These are phyloP conservation scores for Apophysomyces elegans DNA, from an alignment of 371 early-diverging fungal genomes.

Conservation along the genomic window DNA sequence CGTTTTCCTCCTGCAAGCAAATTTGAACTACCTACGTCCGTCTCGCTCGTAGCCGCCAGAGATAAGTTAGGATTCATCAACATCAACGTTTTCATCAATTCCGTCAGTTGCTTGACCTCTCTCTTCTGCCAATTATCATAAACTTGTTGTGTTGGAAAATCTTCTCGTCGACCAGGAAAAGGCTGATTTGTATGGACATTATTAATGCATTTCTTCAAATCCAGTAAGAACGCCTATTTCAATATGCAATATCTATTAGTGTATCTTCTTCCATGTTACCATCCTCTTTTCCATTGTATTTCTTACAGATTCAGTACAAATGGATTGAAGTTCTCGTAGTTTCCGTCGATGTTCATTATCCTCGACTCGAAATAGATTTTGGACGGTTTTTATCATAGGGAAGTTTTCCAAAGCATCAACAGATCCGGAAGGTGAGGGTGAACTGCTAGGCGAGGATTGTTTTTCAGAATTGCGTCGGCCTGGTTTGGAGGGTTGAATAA, in stretches of 20 bases:
- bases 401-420: constrained; percentile 44
- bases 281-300: not conserved
- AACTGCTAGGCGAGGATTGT: constrained; percentile 20
- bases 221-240: constrained; percentile 42
- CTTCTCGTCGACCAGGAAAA: constrained; percentile 53
- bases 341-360: constrained; percentile 43
- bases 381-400: constrained; percentile 49
- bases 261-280: not conserved
- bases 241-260: no score
- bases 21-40: constrained; percentile 44
- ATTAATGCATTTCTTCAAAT: constrained; percentile 53
- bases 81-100: constrained; percentile 52
- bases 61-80: constrained; percentile 46
- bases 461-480: constrained; percentile 20
- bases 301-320: constrained; percentile 55
- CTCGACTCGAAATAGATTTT: constrained; percentile 46
- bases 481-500: constrained; percentile 28
- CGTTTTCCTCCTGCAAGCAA: constrained; percentile 27
- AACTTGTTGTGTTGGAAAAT: constrained; percentile 44
- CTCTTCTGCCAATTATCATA: constrained; percentile 53
- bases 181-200: constrained; percentile 51
- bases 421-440: constrained; percentile 22
- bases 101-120: constrained; percentile 50
- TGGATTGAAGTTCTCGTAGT: constrained; percentile 40
- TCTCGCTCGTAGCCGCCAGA: constrained; percentile 32